phyloP scores from a whole-genome alignment of 352 stramenopile species.

The Aphanomyces euteiches region DNA sequence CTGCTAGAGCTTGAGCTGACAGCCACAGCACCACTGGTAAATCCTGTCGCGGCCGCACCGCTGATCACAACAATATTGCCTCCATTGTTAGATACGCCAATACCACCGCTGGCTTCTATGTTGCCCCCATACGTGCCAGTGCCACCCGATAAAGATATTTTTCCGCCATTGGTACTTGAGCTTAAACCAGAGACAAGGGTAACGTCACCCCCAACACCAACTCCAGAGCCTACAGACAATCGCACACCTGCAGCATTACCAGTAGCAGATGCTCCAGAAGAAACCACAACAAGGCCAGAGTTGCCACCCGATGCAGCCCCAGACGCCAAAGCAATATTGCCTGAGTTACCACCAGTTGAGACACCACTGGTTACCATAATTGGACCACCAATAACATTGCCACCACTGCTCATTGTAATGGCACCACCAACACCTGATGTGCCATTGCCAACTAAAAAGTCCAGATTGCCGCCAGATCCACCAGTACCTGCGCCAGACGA shows the following conservation, averaged over 20 bases:
- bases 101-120: constrained; percentile 5
- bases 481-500: constrained; percentile 19
- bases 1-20: constrained; percentile 35
- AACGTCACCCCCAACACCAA: background rate
- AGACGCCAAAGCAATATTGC: constrained; percentile 52
- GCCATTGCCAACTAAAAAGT: constrained; percentile 46
- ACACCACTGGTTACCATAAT: constrained; percentile 69
- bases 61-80: constrained; percentile 46
- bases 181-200: background rate
- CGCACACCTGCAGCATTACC: constrained; percentile 42
- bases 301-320: constrained; percentile 48
- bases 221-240: background rate
- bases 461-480: constrained; percentile 52
- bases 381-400: constrained; percentile 34
- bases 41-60: constrained; percentile 50
- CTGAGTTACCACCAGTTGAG: constrained; percentile 39
- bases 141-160: constrained; percentile 46
- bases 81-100: constrained; percentile 40
- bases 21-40: constrained; percentile 46
- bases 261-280: constrained; percentile 43
- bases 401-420: constrained; percentile 6
- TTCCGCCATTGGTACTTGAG: constrained; percentile 44
- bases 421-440: constrained; percentile 32
- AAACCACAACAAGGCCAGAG: constrained; percentile 46
- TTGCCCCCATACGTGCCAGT: constrained; percentile 35